Evolutionary conservation across 805 yeast genomes (phyloP), one percentile per base, ranked within the genome.

Genomic region (Candida silvicultrix): DNA sequence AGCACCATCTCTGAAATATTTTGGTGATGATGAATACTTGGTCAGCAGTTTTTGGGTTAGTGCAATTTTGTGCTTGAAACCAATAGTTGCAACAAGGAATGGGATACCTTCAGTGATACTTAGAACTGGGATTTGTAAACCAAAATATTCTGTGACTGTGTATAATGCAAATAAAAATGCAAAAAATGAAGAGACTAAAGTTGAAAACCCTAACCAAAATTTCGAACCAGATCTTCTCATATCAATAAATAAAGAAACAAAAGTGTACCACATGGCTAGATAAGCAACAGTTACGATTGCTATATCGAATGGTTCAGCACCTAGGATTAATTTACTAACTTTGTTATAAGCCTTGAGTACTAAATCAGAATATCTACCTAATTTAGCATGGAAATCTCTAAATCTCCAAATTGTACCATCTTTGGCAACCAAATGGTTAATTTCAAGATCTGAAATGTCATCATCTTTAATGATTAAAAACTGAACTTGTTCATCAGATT

Each of bases 71-170:
- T 87, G 85, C 62, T 88, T 89, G 67, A 92, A 92, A 2, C 98
- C 99, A 59, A 92, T 80, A 5, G 89, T 83, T 19, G 95, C 89
- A 20, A 92, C 95, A 59, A 92, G 75, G 65, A 92, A 92, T 20
- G 99, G 99, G 40, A 92, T 68, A 31, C 97, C 97, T 68, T 92
- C 97, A 47, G 89, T 78, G 53, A 92, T 71, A 45, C 87, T 80
- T 45, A 86, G 69, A 45, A 88, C 70, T 9, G 95, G 81, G 29
- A 92, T 82, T 43, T 75, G 76, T 40, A 78, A 68, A 32, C 78
- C 76, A 41, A 85, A 67, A 28, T 78, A 58, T 46, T 75, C 73
- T 31, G 79, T 75, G 9, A 86, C 73, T 42, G 83, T 68, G 49
- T 78, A 80, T 41, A 85, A 71, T 2, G 97, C 96, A 53, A 86